Percentiles rank a stretch among this genome's conserved stretches.
Conservation (phyloP, 805 yeast genomes). For the Ogataea paradorogensis region DNA sequence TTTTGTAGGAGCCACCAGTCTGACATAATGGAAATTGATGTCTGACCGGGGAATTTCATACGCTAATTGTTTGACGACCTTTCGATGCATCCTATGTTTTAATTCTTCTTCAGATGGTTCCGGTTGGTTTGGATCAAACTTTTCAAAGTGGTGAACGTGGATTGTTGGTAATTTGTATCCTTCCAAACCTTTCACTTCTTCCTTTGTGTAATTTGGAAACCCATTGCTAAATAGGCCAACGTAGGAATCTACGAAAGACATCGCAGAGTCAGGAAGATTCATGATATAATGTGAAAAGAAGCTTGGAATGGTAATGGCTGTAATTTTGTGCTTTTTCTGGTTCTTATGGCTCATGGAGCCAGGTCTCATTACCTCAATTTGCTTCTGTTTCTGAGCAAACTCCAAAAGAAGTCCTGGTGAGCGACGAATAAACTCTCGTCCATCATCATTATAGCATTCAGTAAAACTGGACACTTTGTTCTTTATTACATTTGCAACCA, state of each 20-base stretch:
- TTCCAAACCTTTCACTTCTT: conserved; percentile 36
- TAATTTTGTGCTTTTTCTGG: conserved; percentile 24
- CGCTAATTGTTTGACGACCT: conserved; percentile 45
- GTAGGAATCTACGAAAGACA: conserved; percentile 75
- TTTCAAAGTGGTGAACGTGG: conserved; percentile 91
- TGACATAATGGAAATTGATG: conserved; percentile 73
- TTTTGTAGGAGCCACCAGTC: conserved; percentile 95
- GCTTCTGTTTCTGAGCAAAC: conserved; percentile 39
- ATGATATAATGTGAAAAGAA: conserved; percentile 75
- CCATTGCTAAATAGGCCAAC: conserved; percentile 61
- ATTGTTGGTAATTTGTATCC: conserved; percentile 66
- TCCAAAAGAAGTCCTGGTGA: conserved; percentile 53
- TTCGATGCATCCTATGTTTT: conserved; percentile 59
- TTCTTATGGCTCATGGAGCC: conserved; percentile 27
- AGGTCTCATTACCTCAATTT: conserved; percentile 35
- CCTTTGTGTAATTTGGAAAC: conserved; percentile 35
- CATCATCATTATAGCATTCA: conserved; percentile 69
- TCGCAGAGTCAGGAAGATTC: conserved; percentile 94
- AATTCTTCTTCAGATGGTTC: conserved; percentile 71
- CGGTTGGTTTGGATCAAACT: conserved; percentile 64
- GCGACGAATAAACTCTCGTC: conserved; percentile 69
- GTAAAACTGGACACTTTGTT: conserved; percentile 67
- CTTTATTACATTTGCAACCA: conserved; percentile 56
- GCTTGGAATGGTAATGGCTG: conserved; percentile 44
- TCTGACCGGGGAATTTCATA: conserved; percentile 46